Conservation (phyloP, 1,284 basidiomycete genomes). For the Phellopilus nigrolimitatus region DNA sequence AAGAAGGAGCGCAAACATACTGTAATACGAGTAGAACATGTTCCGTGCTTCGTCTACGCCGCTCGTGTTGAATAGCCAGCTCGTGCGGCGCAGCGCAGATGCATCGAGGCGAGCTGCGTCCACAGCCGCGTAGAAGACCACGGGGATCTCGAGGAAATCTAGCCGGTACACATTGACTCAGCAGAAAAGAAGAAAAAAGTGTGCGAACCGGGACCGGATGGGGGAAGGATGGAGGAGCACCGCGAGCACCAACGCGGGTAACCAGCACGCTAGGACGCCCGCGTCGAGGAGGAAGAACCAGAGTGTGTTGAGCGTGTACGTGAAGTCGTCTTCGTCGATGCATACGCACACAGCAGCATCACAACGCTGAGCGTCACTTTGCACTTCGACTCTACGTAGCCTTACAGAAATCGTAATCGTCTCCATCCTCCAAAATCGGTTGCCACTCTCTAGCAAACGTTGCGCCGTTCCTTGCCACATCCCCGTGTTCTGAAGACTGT, state of each 20-base stretch:
- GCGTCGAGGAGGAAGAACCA: conserved; percentile 55
- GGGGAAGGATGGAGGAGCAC: conserved; percentile 80
- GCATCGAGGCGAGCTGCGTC: conserved; percentile 63
- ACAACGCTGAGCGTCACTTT: no score
- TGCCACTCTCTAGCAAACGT: no score
- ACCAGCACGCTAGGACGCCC: conserved; percentile 70
- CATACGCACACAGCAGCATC: conserved; percentile 85
- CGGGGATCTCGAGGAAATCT: conserved; percentile 85
- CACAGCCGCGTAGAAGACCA: conserved; percentile 81
- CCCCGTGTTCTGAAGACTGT: no score
- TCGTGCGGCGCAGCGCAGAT: conserved; percentile 51
- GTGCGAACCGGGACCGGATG: neutral
- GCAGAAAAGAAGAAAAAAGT: no score
- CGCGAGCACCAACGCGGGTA: conserved; percentile 74
- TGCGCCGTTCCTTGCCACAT: no score
- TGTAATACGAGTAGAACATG: conserved; percentile 72
- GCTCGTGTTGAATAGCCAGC: conserved; percentile 91
- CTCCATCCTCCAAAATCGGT: no score
- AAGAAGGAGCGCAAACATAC: conserved; percentile 37
- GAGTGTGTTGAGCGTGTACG: conserved; percentile 62
- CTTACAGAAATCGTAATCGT: no score
- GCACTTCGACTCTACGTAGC: no score
- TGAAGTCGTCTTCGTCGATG: conserved; percentile 78
- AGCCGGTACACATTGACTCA: no score
- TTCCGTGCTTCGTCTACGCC: conserved; percentile 68